Percentiles rank a stretch among this genome's conserved stretches.
phyloP scores from a whole-genome alignment of 805 yeast species.

The Brettanomyces bruxellensis region DNA sequence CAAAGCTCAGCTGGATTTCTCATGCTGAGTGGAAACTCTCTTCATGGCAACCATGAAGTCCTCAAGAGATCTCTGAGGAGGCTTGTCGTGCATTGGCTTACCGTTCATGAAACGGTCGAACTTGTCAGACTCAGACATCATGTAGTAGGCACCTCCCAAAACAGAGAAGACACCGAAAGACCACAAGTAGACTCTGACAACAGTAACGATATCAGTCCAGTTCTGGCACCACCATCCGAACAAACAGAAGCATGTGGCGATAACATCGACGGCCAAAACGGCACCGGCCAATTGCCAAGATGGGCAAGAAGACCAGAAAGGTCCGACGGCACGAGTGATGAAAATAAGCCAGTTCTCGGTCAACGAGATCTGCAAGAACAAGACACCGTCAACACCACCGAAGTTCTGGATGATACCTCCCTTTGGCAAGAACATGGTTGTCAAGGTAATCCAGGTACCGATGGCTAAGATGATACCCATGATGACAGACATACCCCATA shows the following conservation, averaged over 20 bases:
- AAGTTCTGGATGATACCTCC: conserved; percentile 92
- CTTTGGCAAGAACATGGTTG: conserved; percentile 78
- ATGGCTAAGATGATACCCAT: conserved; percentile 75
- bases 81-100: conserved; percentile 44
- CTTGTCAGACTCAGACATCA: conserved; percentile 68
- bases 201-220: conserved; percentile 89
- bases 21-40: conserved; percentile 84
- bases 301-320: conserved; percentile 91
- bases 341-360: conserved; percentile 95
- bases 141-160: conserved; percentile 88
- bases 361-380: conserved; percentile 84
- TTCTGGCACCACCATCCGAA: conserved; percentile 96
- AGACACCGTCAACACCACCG: conserved; percentile 82
- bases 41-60: conserved; percentile 78
- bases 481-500: conserved; percentile 88
- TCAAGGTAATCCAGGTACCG: conserved; percentile 87
- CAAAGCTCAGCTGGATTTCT: conserved; percentile 38
- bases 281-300: conserved; percentile 94
- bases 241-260: conserved; percentile 80
- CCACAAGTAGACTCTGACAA: conserved; percentile 85
- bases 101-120: conserved; percentile 77
- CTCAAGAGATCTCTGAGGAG: conserved; percentile 60
- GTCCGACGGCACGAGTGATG: conserved; percentile 92
- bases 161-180: conserved; percentile 91
- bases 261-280: conserved; percentile 74